Evolutionary conservation across 169 alveolate species (phyloP).

Genomic region (Plasmodium inui): DNA sequence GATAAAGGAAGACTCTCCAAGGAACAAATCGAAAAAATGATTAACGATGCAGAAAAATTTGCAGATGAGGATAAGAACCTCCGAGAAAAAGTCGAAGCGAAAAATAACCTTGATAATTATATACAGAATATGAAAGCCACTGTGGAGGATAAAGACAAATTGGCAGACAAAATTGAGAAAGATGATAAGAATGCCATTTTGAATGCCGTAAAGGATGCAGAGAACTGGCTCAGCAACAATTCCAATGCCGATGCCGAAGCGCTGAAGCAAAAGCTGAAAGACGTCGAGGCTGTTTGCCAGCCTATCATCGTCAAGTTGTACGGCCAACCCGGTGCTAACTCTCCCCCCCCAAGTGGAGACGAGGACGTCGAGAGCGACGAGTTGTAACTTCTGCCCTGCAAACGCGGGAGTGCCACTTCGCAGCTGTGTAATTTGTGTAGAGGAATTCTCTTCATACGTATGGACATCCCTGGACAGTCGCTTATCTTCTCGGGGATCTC

Average conservation of each 20-base stretch:
- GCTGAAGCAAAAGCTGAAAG: slow-evolving; percentile 92
- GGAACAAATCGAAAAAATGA: slow-evolving; percentile 96
- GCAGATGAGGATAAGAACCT: slow-evolving; percentile 96
- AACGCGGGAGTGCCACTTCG: background rate
- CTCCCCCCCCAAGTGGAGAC: slow-evolving; percentile 84
- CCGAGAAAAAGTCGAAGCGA: slow-evolving; percentile 94
- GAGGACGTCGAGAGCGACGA: slow-evolving; percentile 84
- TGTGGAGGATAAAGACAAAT: slow-evolving; percentile 94
- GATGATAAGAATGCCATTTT: slow-evolving; percentile 92
- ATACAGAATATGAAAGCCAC: slow-evolving; percentile 94
- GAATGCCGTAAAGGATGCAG: slow-evolving; percentile 93
- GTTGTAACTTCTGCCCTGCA: slow-evolving; percentile 14
- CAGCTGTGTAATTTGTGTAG: background rate
- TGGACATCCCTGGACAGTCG: background rate
- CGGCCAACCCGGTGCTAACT: slow-evolving; percentile 89
- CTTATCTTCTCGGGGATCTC: background rate
- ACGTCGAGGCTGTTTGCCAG: slow-evolving; percentile 94
- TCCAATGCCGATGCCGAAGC: slow-evolving; percentile 95
- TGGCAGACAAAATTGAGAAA: slow-evolving; percentile 92
- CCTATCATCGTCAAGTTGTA: slow-evolving; percentile 95
- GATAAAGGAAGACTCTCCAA: slow-evolving; percentile 97
- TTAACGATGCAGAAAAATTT: slow-evolving; percentile 95
- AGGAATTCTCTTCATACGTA: background rate
- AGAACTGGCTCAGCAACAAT: slow-evolving; percentile 93
- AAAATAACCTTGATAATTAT: slow-evolving; percentile 94